phyloP scores from a whole-genome alignment of 75 land plant genomes.

The Isoetes taiwanensis region DNA sequence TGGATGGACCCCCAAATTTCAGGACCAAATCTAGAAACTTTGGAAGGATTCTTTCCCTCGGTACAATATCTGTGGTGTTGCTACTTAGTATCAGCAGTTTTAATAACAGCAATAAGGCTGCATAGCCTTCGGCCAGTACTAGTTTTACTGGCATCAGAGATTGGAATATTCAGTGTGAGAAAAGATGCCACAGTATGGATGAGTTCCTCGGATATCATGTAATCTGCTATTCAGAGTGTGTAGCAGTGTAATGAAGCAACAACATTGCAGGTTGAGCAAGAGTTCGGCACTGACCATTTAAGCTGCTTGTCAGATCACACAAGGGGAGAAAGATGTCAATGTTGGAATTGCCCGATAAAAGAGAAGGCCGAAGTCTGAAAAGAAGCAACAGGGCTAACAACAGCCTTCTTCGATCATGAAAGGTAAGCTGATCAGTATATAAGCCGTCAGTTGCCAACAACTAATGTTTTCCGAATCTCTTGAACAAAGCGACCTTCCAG shows the following conservation, averaged over 20 bases:
- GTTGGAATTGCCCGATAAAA: constrained; percentile 24
- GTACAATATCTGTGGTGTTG: constrained; percentile 26
- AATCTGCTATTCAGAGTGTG: constrained; percentile 40
- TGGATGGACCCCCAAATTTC: constrained; percentile 3
- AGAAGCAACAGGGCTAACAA: constrained; percentile 26
- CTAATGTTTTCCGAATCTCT: constrained; percentile 36
- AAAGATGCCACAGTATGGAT: constrained; percentile 22
- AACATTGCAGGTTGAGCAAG: constrained; percentile 36
- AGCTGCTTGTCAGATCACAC: constrained; percentile 20
- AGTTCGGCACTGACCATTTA: constrained; percentile 16
- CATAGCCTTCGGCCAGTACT: constrained; percentile 40
- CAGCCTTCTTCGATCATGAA: constrained; percentile 34
- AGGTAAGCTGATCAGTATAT: constrained; percentile 14
- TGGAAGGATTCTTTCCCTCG: constrained; percentile 16
- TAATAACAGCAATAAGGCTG: constrained; percentile 28
- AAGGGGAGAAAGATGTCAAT: constrained; percentile 36
- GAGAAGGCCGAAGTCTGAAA: constrained; percentile 26
- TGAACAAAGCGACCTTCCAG: constrained; percentile 31
- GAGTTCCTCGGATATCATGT: constrained; percentile 33
- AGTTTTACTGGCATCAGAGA: constrained; percentile 18
- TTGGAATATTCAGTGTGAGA: constrained; percentile 27
- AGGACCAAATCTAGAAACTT: constrained; percentile 17
- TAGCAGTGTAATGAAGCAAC: constrained; percentile 29
- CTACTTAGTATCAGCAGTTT: constrained; percentile 28
- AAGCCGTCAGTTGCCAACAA: constrained; percentile 20